phyloP scores from a whole-genome alignment of 2,329 filamentous ascomycete genomes.

The Triangularia setosa region DNA sequence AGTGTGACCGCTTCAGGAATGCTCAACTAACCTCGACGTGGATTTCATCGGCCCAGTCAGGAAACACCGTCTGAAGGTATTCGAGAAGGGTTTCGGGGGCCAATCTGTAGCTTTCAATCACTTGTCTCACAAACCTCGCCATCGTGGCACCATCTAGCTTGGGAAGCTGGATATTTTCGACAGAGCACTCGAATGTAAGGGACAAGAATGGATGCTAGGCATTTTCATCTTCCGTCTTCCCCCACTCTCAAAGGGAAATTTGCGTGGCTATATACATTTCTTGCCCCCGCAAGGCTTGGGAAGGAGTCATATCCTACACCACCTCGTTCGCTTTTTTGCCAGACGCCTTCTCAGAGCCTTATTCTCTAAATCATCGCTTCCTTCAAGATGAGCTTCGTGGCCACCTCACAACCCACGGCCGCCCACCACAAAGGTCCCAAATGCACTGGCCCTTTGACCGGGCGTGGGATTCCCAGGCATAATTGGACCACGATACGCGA shows the following conservation, averaged over 20 bases:
- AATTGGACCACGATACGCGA: neutral
- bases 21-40: neutral
- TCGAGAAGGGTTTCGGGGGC: neutral
- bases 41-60: neutral
- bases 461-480: neutral
- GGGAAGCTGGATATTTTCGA: neutral
- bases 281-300: neutral
- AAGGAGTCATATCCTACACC: neutral
- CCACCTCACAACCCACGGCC: neutral
- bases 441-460: neutral
- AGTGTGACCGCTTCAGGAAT: neutral
- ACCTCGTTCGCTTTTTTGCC: neutral
- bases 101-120: neutral
- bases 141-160: neutral
- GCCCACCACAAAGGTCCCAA: neutral
- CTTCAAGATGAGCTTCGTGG: neutral
- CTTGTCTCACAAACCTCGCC: neutral
- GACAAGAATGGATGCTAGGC: neutral
- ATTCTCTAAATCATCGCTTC: neutral
- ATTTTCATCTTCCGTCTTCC: neutral
- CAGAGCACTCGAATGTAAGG: neutral
- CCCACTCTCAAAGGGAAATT: neutral
- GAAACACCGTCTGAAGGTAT: neutral
- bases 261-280: neutral
- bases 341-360: neutral